phyloP scores from a whole-genome alignment of 2,329 filamentous ascomycete genomes.

The Aspergillus floridensis region DNA sequence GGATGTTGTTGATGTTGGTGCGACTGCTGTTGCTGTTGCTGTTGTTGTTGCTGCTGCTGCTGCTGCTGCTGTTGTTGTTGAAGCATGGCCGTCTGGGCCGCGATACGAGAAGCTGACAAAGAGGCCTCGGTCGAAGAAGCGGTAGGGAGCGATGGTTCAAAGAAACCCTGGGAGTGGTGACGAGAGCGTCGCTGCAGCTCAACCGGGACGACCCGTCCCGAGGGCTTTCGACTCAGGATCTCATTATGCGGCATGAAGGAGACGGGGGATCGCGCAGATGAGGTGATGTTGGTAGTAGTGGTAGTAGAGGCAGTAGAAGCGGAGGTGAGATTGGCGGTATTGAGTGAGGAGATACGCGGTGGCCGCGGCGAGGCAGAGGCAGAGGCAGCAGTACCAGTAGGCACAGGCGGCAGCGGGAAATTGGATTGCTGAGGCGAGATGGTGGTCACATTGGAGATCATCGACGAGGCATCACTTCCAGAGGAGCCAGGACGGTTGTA shows the following conservation, averaged over 20 bases:
- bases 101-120: slow-evolving; percentile 61
- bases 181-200: slow-evolving; percentile 45
- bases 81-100: slow-evolving; percentile 65
- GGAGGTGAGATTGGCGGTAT: slow-evolving; percentile 25
- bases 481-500: slow-evolving; percentile 41
- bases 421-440: slow-evolving; percentile 43
- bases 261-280: slow-evolving; percentile 24
- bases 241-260: slow-evolving; percentile 41
- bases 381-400: slow-evolving; percentile 8
- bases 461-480: slow-evolving; percentile 47
- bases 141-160: slow-evolving; percentile 63
- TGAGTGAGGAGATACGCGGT: slow-evolving; percentile 28
- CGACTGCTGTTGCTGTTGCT: slow-evolving; percentile 46
- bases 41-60: slow-evolving; percentile 16
- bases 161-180: slow-evolving; percentile 65
- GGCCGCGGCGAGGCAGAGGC: slow-evolving; percentile 25
- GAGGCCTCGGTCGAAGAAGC: slow-evolving; percentile 47
- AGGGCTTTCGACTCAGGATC: slow-evolving; percentile 34
- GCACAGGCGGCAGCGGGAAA: slow-evolving; percentile 11
- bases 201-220: slow-evolving; percentile 36
- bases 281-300: slow-evolving; percentile 29
- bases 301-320: slow-evolving; percentile 31
- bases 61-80: slow-evolving; percentile 47
- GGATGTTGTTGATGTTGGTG: slow-evolving; percentile 17
- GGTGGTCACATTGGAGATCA: slow-evolving; percentile 44